Conservation (phyloP, 208 protist species). For the Trypanosoma caninum region DNA sequence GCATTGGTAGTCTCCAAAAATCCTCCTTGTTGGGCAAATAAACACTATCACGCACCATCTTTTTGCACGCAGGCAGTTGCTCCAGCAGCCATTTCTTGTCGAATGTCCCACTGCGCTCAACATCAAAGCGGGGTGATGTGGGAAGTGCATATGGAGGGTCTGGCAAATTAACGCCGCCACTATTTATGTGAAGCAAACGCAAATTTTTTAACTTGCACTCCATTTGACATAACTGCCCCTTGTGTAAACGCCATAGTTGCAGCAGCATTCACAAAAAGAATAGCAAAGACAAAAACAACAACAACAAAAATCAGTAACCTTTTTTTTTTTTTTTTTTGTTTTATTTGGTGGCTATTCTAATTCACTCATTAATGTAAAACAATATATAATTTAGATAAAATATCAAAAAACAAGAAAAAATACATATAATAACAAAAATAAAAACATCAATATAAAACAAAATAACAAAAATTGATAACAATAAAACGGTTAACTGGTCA, state of each 20-base stretch:
- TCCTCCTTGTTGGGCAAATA: conserved; percentile 64
- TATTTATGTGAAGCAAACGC: neutral
- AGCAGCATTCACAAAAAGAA: conserved; percentile 10
- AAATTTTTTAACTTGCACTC: neutral
- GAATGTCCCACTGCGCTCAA: conserved; percentile 52
- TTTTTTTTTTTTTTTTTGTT: no score
- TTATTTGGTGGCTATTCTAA: no score
- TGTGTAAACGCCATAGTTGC: conserved; percentile 4
- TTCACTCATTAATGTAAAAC: no score
- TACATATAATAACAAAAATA: conserved; percentile 4
- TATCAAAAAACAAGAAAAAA: conserved; percentile 7
- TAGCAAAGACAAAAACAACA: neutral
- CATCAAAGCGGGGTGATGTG: conserved; percentile 28
- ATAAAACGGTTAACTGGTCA: no score
- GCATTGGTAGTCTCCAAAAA: conserved; percentile 53
- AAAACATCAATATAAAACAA: conserved; percentile 18
- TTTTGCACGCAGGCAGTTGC: conserved; percentile 17
- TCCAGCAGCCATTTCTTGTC: conserved; percentile 48
- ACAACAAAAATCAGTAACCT: conserved; percentile 8
- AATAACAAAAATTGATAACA: no score
- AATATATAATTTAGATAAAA: no score
- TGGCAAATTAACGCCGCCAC: conserved; percentile 26
- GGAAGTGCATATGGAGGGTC: conserved; percentile 46
- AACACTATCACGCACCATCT: conserved; percentile 14
- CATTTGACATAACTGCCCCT: neutral